Conservation (phyloP, 768 basidiomycete genomes). For the Mycena epipterygia region DNA sequence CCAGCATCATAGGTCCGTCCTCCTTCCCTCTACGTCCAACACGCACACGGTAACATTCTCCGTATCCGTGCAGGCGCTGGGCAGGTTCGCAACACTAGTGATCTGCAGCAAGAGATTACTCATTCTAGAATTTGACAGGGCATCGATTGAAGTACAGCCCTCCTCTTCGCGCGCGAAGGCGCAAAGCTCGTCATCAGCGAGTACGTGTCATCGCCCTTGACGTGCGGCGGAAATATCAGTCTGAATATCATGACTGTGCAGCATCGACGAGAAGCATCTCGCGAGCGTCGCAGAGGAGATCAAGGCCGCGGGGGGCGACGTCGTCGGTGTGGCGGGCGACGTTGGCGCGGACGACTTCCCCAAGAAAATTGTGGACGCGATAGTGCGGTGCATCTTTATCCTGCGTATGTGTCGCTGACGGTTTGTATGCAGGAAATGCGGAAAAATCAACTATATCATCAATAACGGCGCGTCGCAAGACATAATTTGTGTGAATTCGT, state of each 20-base stretch:
- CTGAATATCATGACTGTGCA: too few species aligned
- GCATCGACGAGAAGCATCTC: conserved; percentile 81
- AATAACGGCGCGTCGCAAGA: conserved; percentile 71
- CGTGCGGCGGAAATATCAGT: conserved; percentile 6
- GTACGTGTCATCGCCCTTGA: conserved; percentile 54
- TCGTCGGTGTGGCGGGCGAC: conserved; percentile 82
- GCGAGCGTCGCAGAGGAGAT: conserved; percentile 80
- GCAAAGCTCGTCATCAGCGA: conserved; percentile 91
- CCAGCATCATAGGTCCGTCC: conserved; percentile 84
- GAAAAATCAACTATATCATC: conserved; percentile 89
- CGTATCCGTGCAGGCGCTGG: conserved; percentile 79
- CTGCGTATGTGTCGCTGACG: not conserved
- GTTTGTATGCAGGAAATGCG: conserved; percentile 74
- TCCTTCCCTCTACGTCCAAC: not conserved
- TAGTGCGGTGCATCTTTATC: conserved; percentile 72
- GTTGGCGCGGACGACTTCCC: conserved; percentile 89
- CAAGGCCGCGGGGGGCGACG: conserved; percentile 78
- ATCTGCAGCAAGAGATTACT: too few species aligned
- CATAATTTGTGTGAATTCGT: too few species aligned
- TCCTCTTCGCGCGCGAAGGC: conserved; percentile 87
- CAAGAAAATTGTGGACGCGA: conserved; percentile 80
- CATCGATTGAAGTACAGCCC: conserved; percentile 81
- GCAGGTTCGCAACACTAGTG: too few species aligned
- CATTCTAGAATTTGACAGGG: conserved; percentile 65
- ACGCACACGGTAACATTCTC: not conserved